Evolutionary conservation across 176 grass and related monocot genomes (phyloP).

Genomic region (Pontederia paniculata): DNA sequence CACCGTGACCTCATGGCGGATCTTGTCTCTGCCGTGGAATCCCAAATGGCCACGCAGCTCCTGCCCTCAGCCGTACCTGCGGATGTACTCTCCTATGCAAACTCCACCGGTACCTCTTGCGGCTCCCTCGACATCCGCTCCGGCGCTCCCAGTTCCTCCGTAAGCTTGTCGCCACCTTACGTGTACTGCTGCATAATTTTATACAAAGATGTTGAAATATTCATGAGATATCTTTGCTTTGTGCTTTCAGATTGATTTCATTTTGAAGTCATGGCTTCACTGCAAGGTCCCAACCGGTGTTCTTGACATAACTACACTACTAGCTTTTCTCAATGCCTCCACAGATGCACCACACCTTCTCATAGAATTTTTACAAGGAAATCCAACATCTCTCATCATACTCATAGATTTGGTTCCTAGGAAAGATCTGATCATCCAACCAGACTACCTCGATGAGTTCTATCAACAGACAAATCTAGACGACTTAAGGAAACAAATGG

Average conservation of each 20-base stretch:
- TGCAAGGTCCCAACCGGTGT: constrained; percentile 63
- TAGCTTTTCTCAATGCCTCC: constrained; percentile 27
- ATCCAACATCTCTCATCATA: constrained; percentile 43
- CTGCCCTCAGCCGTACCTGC: constrained; percentile 58
- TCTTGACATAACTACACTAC: constrained; percentile 52
- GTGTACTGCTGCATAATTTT: no score
- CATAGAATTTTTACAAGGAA: constrained; percentile 55
- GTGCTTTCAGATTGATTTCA: constrained; percentile 59
- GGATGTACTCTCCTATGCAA: constrained; percentile 42
- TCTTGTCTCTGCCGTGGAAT: constrained; percentile 20
- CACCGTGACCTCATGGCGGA: constrained; percentile 44
- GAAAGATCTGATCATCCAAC: constrained; percentile 41
- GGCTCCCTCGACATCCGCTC: constrained; percentile 54
- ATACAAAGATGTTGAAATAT: background rate
- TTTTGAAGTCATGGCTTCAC: constrained; percentile 71
- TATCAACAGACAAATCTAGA: constrained; percentile 46
- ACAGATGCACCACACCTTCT: constrained; percentile 62
- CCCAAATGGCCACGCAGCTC: constrained; percentile 27
- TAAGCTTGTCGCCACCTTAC: constrained; percentile 8
- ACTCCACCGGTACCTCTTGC: constrained; percentile 29
- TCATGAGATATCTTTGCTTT: no score
- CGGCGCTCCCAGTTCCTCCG: constrained; percentile 39
- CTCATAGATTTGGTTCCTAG: constrained; percentile 57
- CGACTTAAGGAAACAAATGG: constrained; percentile 31
- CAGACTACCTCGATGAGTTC: constrained; percentile 54